Base-by-base conservation (phyloP, 1,284 basidiomycete genomes). In the Pyrrhoderma noxium region DNA sequence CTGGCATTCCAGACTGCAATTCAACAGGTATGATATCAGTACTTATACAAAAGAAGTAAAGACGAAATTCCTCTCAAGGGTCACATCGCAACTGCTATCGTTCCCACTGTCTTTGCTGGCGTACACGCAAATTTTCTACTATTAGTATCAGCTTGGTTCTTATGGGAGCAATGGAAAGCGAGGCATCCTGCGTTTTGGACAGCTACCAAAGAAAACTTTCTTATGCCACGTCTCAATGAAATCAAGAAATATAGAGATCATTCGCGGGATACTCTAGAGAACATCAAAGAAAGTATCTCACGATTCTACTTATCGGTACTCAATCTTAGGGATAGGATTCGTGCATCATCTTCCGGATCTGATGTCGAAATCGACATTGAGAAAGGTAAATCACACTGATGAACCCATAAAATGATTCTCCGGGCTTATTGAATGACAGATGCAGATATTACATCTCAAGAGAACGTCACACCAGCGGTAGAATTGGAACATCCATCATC, bases 121-220 rank as follows among this genome's bases (percentile, higher is more conserved):
- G 2, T 27, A 11, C 39, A 49, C 22, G 47, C 47, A n/a, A 41
- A 13, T 14, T 18, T 27, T 14, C 22, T 49, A 1, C 21, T 49
- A 34, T 18, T 38, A 8, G 8, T 48, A 3, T 48, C 47, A 7
- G 16, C 19, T 18, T 48, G 47, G 47, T 48, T 39, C n/a, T 16
- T 40, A 5, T 25, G 37, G 22, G 47, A 39, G 21, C 35, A 39
- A 39, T 39, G 47, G 36, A 48, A 48, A 35, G 1, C 31, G 3
- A 35, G 16, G 18, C 45, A 45, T 21, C 7, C 7, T 13, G 45
- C 8, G 2, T 25, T 19, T 31, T 36, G 25, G 25, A 2, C 13
- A 13, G 16, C 11, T 34, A 14, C 19, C 8, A 40, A 40, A 40
- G 38, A 40, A 16, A 21, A 8, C 4, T 14, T 40, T n/a, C 14